These are phyloP conservation scores for Taphrina sp. DNA, from an alignment of 1,139 yeast genomes.

Conservation along the genomic window DNA sequence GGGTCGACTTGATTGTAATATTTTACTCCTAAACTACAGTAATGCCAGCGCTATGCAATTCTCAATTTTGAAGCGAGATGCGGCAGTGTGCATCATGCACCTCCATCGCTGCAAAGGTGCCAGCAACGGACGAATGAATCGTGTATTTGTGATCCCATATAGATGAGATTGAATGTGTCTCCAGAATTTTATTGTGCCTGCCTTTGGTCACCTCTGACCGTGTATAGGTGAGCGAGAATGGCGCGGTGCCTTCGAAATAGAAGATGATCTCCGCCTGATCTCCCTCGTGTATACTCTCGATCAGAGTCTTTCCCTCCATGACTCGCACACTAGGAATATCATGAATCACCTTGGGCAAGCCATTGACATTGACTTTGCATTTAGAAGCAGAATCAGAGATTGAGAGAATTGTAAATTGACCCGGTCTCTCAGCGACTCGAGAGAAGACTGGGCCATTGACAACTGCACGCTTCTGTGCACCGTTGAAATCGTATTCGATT, in stretches of 20 bases:
- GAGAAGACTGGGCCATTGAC: slow-evolving; percentile 58
- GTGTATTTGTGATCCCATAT: slow-evolving; percentile 67
- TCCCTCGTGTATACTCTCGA: slow-evolving; percentile 86
- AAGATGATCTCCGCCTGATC: slow-evolving; percentile 52
- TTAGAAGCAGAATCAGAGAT: slow-evolving; percentile 73
- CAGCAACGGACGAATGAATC: slow-evolving; percentile 78
- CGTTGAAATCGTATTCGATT: slow-evolving; percentile 71
- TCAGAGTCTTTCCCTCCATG: slow-evolving; percentile 69
- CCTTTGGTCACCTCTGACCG: slow-evolving; percentile 50
- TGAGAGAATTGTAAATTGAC: slow-evolving; percentile 64
- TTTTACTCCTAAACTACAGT: no score
- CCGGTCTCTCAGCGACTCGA: slow-evolving; percentile 79
- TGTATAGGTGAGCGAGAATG: slow-evolving; percentile 56
- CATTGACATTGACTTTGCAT: slow-evolving; percentile 63
- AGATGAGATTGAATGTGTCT: slow-evolving; percentile 69
- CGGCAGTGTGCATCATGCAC: slow-evolving; percentile 55
- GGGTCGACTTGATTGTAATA: no score
- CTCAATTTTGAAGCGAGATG: slow-evolving; percentile 17
- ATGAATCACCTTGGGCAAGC: slow-evolving; percentile 57
- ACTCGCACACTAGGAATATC: slow-evolving; percentile 90
- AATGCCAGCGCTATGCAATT: neutral
- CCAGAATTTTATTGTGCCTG: slow-evolving; percentile 54
- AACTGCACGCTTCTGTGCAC: slow-evolving; percentile 57
- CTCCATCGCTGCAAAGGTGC: slow-evolving; percentile 88
- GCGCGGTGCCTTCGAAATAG: slow-evolving; percentile 53